Base-by-base conservation (phyloP, 441 rosid species). In the Gossypium gossypioides region DNA sequence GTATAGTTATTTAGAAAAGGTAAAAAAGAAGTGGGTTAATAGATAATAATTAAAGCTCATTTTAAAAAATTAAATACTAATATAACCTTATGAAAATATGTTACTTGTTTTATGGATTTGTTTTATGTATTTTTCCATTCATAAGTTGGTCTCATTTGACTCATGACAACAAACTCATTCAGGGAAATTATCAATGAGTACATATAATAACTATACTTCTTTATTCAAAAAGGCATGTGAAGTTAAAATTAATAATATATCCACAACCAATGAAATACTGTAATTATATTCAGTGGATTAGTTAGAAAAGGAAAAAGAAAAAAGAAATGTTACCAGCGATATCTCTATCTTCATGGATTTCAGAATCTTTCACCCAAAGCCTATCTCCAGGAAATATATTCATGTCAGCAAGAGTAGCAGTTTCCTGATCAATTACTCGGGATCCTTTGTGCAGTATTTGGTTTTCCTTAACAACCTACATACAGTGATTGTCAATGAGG, bases 361-460 rank as follows among this genome's bases (percentile, higher is more conserved):
- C 96, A 2, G 97, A 86, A 85, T 95, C 99, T 85, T 88, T 88
- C 79, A 92, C 98, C 99, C 99, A 95, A 59, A 95, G 91, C 80
- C 83, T 89, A 79, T 95, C 99, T 4, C 98, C 95, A 48, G 99
- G 96, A 69, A 95, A 92, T 77, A 92, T 87, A 84, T 88, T 95
- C 85, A 88, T 83, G 81, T 95, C 99, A 64, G 99, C 99, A 81
- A 95, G 96, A 74, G 98, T 95, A 68, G 96, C 93, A 81, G 82
- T 77, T 82, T 95, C 99, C 80, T 87, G 81, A 74, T 95, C 99
- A 65, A 95, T 86, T 69, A 84, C 58, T 72, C 69, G 84, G 73
- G 91, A 83, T 74, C 99, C 99, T 82, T 92, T 95, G 83, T 84
- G 91, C 78, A 95, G 91, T 77, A 89, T 86, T 81, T 95, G 98